phyloP scores from a whole-genome alignment of 192 early-diverging fungal genomes.

The Geranomyces variabilis region DNA sequence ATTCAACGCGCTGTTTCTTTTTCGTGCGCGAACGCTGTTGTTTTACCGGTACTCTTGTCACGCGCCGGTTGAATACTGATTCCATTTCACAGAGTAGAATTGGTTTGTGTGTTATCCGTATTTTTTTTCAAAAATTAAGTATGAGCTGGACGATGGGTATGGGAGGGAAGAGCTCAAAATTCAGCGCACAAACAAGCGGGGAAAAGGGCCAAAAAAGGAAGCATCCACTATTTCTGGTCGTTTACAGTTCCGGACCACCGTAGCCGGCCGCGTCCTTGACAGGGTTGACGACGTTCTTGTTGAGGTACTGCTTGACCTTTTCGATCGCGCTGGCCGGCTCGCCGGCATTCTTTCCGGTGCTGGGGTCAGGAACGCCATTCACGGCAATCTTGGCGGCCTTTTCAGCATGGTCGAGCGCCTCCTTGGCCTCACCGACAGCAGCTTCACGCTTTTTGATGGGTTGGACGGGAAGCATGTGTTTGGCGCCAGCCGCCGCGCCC shows the following conservation, averaged over 20 bases:
- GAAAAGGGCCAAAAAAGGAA: no score
- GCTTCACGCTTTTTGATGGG: background rate
- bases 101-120: no score
- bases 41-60: no score
- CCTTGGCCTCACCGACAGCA: conserved; percentile 1
- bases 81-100: no score
- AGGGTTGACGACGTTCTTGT: background rate
- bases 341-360: background rate
- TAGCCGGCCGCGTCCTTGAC: conserved; percentile 9
- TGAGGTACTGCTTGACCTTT: conserved; percentile 8
- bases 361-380: background rate
- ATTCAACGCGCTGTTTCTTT: no score
- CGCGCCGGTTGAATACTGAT: no score
- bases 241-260: background rate
- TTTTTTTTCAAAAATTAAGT: no score
- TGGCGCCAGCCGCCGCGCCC: background rate
- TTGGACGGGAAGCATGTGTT: background rate
- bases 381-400: conserved; percentile 8
- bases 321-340: background rate
- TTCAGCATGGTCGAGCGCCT: background rate
- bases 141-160: no score
- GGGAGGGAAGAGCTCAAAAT: no score
- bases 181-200: no score
- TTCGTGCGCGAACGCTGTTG: no score
- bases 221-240: no score